Percentiles rank a stretch among this genome's conserved stretches.
Evolutionary conservation across 75 land plant genomes (phyloP).

Genomic region (Adiantum capillusveneris): DNA sequence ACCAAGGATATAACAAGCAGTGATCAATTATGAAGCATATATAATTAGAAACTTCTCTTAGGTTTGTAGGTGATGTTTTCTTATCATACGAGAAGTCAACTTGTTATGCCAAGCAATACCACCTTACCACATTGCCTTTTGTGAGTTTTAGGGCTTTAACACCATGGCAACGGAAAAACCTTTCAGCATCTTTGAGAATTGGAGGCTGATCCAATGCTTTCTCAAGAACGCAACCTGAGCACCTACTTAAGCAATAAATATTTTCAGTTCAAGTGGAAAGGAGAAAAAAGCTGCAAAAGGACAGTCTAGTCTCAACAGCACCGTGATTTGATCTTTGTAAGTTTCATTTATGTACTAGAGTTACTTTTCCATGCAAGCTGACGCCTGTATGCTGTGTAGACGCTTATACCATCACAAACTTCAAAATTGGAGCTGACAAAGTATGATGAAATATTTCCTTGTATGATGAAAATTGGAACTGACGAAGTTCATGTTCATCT

Average conservation of each 20-base stretch:
- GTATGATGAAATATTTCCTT: no score
- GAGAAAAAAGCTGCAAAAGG: no score
- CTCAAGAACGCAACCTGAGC: conserved; percentile 88
- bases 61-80: not conserved
- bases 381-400: no score
- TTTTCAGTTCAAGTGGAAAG: not conserved
- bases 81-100: not conserved
- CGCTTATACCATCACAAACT: no score
- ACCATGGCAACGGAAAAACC: conserved; percentile 58
- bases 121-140: conserved; percentile 51
- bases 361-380: no score
- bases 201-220: conserved; percentile 58
- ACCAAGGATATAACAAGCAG: not conserved
- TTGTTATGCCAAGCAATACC: not conserved
- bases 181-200: conserved; percentile 51
- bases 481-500: no score
- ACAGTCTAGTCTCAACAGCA: no score
- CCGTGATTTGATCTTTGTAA: no score
- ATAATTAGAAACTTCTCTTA: not conserved
- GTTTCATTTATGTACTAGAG: no score
- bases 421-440: no score
- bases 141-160: conserved; percentile 58
- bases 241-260: conserved; percentile 30
- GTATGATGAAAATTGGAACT: no score
- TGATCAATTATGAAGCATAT: no score